phyloP scores from a whole-genome alignment of 2,329 filamentous ascomycete species.

The Helminthosporium solani region DNA sequence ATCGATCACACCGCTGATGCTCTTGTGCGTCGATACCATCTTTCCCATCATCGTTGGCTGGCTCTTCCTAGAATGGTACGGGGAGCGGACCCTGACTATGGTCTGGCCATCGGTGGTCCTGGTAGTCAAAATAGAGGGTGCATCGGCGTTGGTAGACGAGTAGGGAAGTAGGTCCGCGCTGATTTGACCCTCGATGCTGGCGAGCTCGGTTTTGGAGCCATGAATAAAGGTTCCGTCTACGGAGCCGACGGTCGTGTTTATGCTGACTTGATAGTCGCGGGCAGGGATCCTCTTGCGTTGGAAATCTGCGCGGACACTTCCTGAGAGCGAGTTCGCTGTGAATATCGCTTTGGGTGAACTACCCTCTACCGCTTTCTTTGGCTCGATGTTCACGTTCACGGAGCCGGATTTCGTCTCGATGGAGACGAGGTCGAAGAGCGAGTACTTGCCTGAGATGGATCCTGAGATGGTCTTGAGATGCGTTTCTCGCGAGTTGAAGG shows the following conservation, averaged over 20 bases:
- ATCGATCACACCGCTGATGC: slow-evolving; percentile 36
- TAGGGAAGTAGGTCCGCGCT: slow-evolving; percentile 42
- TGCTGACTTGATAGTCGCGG: slow-evolving; percentile 44
- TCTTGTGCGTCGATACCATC: slow-evolving; percentile 40
- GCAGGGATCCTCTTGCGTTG: slow-evolving; percentile 39
- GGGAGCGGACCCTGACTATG: slow-evolving; percentile 31
- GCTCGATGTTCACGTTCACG: slow-evolving; percentile 44
- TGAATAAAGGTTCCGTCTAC: slow-evolving; percentile 45
- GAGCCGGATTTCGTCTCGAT: slow-evolving; percentile 45
- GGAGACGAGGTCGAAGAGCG: slow-evolving; percentile 43
- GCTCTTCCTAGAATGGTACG: slow-evolving; percentile 25
- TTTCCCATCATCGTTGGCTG: slow-evolving; percentile 24
- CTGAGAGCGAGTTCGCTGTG: slow-evolving; percentile 35
- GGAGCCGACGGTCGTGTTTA: slow-evolving; percentile 42
- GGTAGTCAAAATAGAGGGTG: slow-evolving; percentile 34
- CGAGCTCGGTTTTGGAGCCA: slow-evolving; percentile 40
- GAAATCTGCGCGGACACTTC: slow-evolving; percentile 42
- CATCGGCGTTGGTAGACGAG: slow-evolving; percentile 21
- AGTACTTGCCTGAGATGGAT: slow-evolving; percentile 45
- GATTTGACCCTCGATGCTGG: slow-evolving; percentile 42
- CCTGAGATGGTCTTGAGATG: slow-evolving; percentile 43
- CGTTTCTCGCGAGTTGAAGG: slow-evolving; percentile 43
- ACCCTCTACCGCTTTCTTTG: slow-evolving; percentile 33
- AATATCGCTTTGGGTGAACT: slow-evolving; percentile 40
- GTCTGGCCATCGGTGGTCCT: slow-evolving; percentile 39